These are phyloP conservation scores for Gaeumannomyces tritici DNA, from an alignment of 2,329 filamentous ascomycete genomes.

Conservation along the genomic window DNA sequence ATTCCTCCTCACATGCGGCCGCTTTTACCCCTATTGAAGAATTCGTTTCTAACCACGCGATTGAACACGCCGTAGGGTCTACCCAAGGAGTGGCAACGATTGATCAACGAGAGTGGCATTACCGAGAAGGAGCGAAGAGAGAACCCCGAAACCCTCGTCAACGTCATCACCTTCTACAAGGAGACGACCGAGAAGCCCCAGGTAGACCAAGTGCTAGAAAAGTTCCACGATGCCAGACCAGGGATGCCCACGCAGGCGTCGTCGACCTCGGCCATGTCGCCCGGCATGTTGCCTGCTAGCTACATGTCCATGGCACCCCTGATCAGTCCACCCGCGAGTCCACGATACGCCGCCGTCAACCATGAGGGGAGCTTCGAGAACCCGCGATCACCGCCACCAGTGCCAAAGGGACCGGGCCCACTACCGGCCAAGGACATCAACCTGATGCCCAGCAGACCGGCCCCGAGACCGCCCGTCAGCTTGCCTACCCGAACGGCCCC, in stretches of 20 bases:
- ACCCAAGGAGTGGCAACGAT: constrained; percentile 94
- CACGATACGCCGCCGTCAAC: constrained; percentile 75
- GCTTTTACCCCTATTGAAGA: not conserved
- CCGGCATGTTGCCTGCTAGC: constrained; percentile 43
- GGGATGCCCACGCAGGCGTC: constrained; percentile 31
- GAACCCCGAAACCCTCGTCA: constrained; percentile 89
- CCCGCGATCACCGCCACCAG: constrained; percentile 82
- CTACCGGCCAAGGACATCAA: constrained; percentile 43
- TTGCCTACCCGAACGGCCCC: constrained; percentile 48
- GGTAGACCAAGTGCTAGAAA: constrained; percentile 88
- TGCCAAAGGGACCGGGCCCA: constrained; percentile 51
- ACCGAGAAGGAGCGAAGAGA: constrained; percentile 92
- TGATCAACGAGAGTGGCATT: constrained; percentile 92
- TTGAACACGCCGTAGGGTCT: constrained; percentile 53
- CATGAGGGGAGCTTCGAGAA: constrained; percentile 96
- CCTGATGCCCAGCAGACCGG: constrained; percentile 72
- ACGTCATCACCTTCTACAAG: constrained; percentile 95
- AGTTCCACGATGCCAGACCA: constrained; percentile 80
- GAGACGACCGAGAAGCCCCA: constrained; percentile 74
- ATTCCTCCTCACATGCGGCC: not conserved
- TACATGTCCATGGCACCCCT: constrained; percentile 52
- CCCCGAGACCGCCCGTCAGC: constrained; percentile 73
- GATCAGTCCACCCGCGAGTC: constrained; percentile 72
- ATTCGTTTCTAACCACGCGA: constrained; percentile 1
- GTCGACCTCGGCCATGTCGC: constrained; percentile 33